A percentile compares a stretch with the other conserved stretches of the same genome.
These are phyloP conservation scores for Phytophthora pluvialis DNA, from an alignment of 352 stramenopile species.

Conservation along the genomic window DNA sequence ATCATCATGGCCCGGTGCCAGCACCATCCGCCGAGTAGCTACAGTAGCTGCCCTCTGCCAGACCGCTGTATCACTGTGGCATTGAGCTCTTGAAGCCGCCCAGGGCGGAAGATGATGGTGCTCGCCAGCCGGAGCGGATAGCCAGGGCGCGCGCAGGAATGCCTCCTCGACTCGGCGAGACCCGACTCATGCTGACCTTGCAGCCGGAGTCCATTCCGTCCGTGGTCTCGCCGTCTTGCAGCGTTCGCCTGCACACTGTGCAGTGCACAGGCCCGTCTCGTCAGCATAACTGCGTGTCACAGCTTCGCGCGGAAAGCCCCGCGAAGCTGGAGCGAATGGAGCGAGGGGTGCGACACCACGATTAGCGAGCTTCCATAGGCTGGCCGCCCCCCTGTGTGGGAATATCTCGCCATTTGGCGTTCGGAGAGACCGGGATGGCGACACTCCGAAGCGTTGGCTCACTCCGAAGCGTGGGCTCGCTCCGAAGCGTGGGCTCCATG, in stretches of 20 bases:
- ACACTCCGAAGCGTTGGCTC: slow-evolving; percentile 20
- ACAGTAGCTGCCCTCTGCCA: no score
- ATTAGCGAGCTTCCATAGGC: slow-evolving; percentile 25
- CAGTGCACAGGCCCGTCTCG: background rate
- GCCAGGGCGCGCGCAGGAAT: slow-evolving; percentile 16
- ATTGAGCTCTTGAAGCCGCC: background rate
- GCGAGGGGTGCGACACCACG: background rate
- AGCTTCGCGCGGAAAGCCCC: slow-evolving; percentile 11
- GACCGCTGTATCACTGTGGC: no score
- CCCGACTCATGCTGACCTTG: slow-evolving; percentile 11
- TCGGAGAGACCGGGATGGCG: slow-evolving; percentile 11
- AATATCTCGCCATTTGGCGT: background rate
- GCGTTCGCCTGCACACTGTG: background rate
- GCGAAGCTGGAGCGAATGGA: slow-evolving; percentile 19
- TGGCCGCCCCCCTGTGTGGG: slow-evolving; percentile 7
- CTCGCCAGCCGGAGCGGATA: slow-evolving; percentile 21
- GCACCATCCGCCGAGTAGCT: no score
- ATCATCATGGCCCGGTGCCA: no score
- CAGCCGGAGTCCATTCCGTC: background rate
- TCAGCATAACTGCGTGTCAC: slow-evolving; percentile 16
- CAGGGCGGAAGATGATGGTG: slow-evolving; percentile 20
- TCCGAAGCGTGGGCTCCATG: slow-evolving; percentile 30
- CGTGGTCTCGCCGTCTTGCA: no score
- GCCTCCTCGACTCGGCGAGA: background rate
- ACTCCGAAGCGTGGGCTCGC: slow-evolving; percentile 8